Percentiles rank a stretch among this genome's conserved stretches.
Evolutionary conservation across 2,329 filamentous ascomycete species (phyloP).

Genomic region (Fusarium sp.): DNA sequence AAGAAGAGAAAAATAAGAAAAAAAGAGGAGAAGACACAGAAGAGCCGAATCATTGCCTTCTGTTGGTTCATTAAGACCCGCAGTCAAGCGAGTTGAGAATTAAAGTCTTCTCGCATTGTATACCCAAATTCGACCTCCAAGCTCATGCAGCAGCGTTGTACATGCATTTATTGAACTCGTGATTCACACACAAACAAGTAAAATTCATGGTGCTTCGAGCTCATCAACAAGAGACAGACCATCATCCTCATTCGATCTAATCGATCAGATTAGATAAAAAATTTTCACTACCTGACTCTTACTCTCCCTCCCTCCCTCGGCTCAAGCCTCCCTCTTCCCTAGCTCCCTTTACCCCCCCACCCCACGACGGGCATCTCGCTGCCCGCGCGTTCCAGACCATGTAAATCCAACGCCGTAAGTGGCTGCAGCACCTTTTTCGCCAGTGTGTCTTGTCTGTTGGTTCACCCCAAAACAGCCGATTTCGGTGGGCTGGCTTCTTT

Average conservation of each 20-base stretch:
- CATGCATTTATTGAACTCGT: not conserved
- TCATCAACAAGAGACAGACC: not conserved
- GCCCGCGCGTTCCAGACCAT: conserved; percentile 30
- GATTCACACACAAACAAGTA: not conserved
- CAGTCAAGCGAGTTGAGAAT: not conserved
- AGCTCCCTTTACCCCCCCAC: conserved; percentile 12
- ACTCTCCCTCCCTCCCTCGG: not conserved
- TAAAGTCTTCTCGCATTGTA: not conserved
- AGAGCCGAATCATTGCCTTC: not conserved
- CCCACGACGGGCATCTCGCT: conserved; percentile 5
- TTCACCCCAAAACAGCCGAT: conserved; percentile 21
- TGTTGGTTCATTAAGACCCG: not conserved
- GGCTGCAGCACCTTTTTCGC: not conserved
- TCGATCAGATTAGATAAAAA: conserved; percentile 43
- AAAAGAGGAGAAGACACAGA: not conserved
- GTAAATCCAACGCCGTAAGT: not conserved
- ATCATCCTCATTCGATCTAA: conserved; percentile 26
- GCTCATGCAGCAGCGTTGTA: not conserved
- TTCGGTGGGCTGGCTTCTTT: conserved; percentile 17
- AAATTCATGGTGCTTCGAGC: not conserved
- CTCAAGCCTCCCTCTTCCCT: not conserved
- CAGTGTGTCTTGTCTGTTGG: not conserved
- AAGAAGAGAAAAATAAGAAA: not conserved
- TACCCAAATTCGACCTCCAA: not conserved
- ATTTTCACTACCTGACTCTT: conserved; percentile 6